phyloP scores from a whole-genome alignment of 169 alveolate genomes.

The Babesia divergens region DNA sequence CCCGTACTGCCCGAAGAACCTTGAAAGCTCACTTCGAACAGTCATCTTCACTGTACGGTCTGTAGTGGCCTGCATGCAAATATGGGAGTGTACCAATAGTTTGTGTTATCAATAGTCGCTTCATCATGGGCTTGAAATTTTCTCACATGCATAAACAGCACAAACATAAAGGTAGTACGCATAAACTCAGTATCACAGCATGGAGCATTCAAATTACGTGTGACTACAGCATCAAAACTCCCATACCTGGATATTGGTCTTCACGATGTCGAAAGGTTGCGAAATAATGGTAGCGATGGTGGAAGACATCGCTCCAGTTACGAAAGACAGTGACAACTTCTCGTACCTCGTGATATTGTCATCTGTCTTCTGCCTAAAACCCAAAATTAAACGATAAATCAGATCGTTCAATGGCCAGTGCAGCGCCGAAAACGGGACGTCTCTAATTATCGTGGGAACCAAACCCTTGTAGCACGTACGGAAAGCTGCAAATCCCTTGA shows the following conservation, averaged over 20 bases:
- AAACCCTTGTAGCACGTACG: constrained; percentile 32
- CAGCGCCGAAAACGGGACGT: constrained; percentile 62
- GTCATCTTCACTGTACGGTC: neutral
- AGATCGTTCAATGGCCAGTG: constrained; percentile 66
- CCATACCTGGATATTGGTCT: constrained; percentile 56
- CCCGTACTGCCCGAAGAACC: constrained; percentile 40
- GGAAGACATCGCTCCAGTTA: constrained; percentile 46
- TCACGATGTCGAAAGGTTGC: constrained; percentile 65
- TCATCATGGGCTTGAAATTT: neutral
- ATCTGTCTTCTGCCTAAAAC: neutral
- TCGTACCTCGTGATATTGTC: neutral
- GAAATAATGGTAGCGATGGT: constrained; percentile 38
- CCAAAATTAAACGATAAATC: constrained; percentile 8
- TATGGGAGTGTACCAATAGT: no score
- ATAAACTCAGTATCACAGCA: no score
- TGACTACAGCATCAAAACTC: no score
- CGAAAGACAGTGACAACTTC: constrained; percentile 22
- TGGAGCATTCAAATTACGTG: no score
- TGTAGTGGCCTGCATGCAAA: constrained; percentile 2
- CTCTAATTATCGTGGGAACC: constrained; percentile 44
- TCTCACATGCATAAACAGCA: neutral
- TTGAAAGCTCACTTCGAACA: constrained; percentile 14
- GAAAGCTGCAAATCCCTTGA: neutral
- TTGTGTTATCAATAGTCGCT: no score
- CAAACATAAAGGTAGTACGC: no score